Evolutionary conservation across 2,329 filamentous ascomycete genomes (phyloP).

Genomic region (Biscogniauxia mediterranea): DNA sequence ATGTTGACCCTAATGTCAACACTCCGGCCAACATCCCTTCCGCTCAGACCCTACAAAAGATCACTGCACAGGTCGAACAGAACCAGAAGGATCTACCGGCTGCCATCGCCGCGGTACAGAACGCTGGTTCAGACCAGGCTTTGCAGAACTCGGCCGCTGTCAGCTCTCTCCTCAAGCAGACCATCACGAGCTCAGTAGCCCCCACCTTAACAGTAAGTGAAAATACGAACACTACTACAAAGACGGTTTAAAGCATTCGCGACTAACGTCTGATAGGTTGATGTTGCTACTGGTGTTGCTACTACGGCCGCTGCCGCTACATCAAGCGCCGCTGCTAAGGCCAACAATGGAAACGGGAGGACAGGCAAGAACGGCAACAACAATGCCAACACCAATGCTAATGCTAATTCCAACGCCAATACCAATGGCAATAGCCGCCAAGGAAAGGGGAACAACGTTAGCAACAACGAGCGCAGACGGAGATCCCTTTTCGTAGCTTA

Average conservation of each 20-base stretch:
- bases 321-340: conserved; percentile 9
- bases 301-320: conserved; percentile 11
- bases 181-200: conserved; percentile 30
- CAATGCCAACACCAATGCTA: conserved; percentile 5
- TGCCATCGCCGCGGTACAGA: conserved; percentile 45
- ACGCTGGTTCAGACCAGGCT: conserved; percentile 35
- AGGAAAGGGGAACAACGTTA: not conserved
- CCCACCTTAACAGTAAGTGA: conserved; percentile 33
- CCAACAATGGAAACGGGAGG: not conserved
- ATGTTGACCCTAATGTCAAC: conserved; percentile 42
- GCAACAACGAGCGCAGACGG: not conserved
- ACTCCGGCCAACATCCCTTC: conserved; percentile 46
- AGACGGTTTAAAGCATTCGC: not conserved
- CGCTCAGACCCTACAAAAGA: conserved; percentile 41
- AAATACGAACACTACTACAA: not conserved
- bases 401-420: conserved; percentile 8
- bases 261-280: not conserved
- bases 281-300: conserved; percentile 2
- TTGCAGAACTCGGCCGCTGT: conserved; percentile 38
- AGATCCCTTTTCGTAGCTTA: not conserved
- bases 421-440: conserved; percentile 11
- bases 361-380: conserved; percentile 15
- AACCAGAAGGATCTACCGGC: conserved; percentile 50
- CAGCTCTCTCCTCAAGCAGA: conserved; percentile 35
- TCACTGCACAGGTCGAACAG: conserved; percentile 47